A percentile compares a stretch with the other conserved stretches of the same genome.
These are phyloP conservation scores for Diplodia intermedia DNA, from an alignment of 2,329 filamentous ascomycete genomes.

Conservation along the genomic window DNA sequence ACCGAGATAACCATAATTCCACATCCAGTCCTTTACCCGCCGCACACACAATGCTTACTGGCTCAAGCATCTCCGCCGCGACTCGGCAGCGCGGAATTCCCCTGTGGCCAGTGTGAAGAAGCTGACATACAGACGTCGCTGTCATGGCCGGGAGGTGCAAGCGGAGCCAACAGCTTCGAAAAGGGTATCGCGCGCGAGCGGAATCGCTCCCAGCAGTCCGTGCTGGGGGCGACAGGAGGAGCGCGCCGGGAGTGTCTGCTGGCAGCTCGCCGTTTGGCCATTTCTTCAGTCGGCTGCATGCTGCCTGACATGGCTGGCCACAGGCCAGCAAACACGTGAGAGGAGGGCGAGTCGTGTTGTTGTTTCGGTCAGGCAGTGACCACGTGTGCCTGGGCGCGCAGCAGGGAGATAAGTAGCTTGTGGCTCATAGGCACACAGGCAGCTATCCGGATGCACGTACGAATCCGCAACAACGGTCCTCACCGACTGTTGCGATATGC, in stretches of 20 bases:
- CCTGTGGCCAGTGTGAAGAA: slow-evolving; percentile 1
- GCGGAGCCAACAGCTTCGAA: slow-evolving; percentile 11
- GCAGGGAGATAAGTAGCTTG: slow-evolving; percentile 22
- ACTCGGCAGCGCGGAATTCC: no score
- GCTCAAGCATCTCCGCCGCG: not conserved
- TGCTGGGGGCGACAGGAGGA: not conserved
- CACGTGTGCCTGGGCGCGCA: slow-evolving; percentile 25
- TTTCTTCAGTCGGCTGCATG: slow-evolving; percentile 18
- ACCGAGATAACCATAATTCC: slow-evolving; percentile 20
- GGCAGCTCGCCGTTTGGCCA: slow-evolving; percentile 3
- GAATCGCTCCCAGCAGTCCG: slow-evolving; percentile 17
- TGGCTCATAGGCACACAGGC: slow-evolving; percentile 12
- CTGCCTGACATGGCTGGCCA: not conserved
- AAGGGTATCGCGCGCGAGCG: slow-evolving; percentile 19
- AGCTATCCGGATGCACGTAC: slow-evolving; percentile 19
- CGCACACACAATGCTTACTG: slow-evolving; percentile 4
- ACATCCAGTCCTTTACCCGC: slow-evolving; percentile 3
- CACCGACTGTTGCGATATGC: slow-evolving; percentile 31
- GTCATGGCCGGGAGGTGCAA: not conserved
- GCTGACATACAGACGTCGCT: slow-evolving; percentile 14
- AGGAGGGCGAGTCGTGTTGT: not conserved
- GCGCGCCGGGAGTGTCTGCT: not conserved
- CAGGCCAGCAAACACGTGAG: slow-evolving; percentile 18
- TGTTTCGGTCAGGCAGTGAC: slow-evolving; percentile 16
- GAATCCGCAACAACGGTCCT: slow-evolving; percentile 22